A percentile compares a stretch with the other conserved stretches of the same genome.
Conservation (phyloP, 306 rosid species). For the Vachellia pachyceras region DNA sequence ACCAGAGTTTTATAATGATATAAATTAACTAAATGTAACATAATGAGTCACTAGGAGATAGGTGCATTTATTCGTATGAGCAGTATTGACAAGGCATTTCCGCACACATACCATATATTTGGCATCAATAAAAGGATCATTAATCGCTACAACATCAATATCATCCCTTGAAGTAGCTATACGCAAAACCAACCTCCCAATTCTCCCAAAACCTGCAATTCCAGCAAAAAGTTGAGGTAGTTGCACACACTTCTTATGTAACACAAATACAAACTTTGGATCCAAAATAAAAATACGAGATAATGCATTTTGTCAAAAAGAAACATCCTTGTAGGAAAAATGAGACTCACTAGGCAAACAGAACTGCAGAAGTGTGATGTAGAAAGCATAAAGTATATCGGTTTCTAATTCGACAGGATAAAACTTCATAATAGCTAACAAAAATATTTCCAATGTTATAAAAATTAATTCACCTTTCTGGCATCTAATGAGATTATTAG, state of each 20-base stretch:
- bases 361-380: not conserved
- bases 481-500: not conserved
- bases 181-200: slow-evolving; percentile 95
- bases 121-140: slow-evolving; percentile 93
- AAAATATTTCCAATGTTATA: too few species aligned
- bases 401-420: not conserved
- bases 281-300: not conserved
- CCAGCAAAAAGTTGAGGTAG: slow-evolving; percentile 21
- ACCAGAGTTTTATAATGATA: not conserved
- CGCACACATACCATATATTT: slow-evolving; percentile 83
- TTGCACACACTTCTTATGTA: not conserved
- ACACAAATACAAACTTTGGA: not conserved
- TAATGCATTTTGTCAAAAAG: not conserved
- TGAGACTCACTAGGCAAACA: not conserved
- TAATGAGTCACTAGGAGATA: not conserved
- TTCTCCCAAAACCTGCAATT: slow-evolving; percentile 89
- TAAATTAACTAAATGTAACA: not conserved
- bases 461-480: not conserved
- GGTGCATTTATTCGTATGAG: not conserved
- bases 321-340: not conserved
- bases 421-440: not conserved
- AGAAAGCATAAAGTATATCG: not conserved
- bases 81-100: slow-evolving; percentile 27
- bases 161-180: slow-evolving; percentile 86
- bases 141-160: slow-evolving; percentile 86